A percentile compares a stretch with the other conserved stretches of the same genome.
These are phyloP conservation scores for Entamoeba dispar DNA, from an alignment of 208 protist species.

Conservation along the genomic window DNA sequence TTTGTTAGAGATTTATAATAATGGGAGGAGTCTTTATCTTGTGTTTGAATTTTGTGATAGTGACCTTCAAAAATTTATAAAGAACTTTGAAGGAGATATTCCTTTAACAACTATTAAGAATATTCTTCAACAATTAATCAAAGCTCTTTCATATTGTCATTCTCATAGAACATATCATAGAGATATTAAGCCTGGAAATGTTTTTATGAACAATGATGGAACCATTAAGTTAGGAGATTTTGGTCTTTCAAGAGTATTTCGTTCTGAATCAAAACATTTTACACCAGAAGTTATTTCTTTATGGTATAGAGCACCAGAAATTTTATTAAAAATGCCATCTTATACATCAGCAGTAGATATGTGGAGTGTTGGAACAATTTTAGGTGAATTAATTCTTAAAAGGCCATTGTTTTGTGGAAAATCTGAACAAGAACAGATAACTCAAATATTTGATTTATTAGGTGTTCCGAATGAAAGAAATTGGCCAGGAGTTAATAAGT, in stretches of 20 bases:
- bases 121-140: slow-evolving; percentile 45
- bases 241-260: slow-evolving; percentile 46
- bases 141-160: slow-evolving; percentile 38
- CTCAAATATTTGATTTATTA: slow-evolving; percentile 37
- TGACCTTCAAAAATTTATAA: slow-evolving; percentile 49
- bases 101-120: slow-evolving; percentile 9
- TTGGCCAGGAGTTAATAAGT: slow-evolving; percentile 6
- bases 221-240: slow-evolving; percentile 81
- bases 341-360: slow-evolving; percentile 61
- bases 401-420: slow-evolving; percentile 71
- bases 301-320: slow-evolving; percentile 28
- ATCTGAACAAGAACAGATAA: slow-evolving; percentile 36
- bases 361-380: slow-evolving; percentile 86
- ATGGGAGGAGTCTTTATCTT: slow-evolving; percentile 41
- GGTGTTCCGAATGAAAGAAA: slow-evolving; percentile 13
- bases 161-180: slow-evolving; percentile 53
- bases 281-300: slow-evolving; percentile 18
- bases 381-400: slow-evolving; percentile 70
- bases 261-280: not conserved
- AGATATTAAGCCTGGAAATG: slow-evolving; percentile 79
- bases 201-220: slow-evolving; percentile 72
- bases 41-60: slow-evolving; percentile 57
- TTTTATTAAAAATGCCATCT: slow-evolving; percentile 2
- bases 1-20: slow-evolving; percentile 47
- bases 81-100: not conserved